Percentiles rank a stretch among this genome's conserved stretches.
Evolutionary conservation across 805 yeast species (phyloP).

Genomic region (Cyberlindnera petersonii): DNA sequence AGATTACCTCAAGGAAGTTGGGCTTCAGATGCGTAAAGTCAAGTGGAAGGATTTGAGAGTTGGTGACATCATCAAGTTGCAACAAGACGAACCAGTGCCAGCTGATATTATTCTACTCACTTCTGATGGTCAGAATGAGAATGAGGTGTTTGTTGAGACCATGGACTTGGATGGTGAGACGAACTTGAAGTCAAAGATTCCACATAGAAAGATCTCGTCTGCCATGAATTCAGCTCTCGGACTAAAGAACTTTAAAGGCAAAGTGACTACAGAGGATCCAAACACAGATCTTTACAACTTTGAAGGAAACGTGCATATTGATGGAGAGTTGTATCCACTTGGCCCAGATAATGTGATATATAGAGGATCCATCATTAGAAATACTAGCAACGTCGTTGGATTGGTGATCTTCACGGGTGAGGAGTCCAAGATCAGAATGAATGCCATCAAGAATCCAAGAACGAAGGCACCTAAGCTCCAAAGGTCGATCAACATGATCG

Average conservation of each 20-base stretch:
- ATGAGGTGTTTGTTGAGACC: conserved; percentile 80
- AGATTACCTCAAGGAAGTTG: conserved; percentile 25
- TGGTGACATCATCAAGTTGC: conserved; percentile 76
- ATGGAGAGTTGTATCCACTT: conserved; percentile 47
- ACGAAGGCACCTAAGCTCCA: conserved; percentile 93
- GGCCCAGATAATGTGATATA: conserved; percentile 82
- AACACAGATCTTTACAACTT: conserved; percentile 87
- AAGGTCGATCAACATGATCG: conserved; percentile 74
- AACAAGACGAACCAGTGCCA: conserved; percentile 89
- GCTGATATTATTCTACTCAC: conserved; percentile 80
- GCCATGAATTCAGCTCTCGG: conserved; percentile 46
- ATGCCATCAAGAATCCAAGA: conserved; percentile 84
- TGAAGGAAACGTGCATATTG: conserved; percentile 64
- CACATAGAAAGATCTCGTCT: conserved; percentile 61
- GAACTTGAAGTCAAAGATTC: conserved; percentile 69
- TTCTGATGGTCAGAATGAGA: conserved; percentile 50
- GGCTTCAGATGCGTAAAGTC: conserved; percentile 21
- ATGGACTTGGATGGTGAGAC: conserved; percentile 99
- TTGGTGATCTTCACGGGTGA: conserved; percentile 91
- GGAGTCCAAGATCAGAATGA: conserved; percentile 94
- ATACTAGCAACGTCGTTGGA: conserved; percentile 72
- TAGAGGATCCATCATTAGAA: conserved; percentile 86
- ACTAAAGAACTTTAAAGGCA: conserved; percentile 46
- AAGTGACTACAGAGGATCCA: conserved; percentile 81
- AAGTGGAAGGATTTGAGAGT: conserved; percentile 79